Evolutionary conservation across 805 yeast species (phyloP), one percentile per base, ranked within the genome.

Genomic region (Teunomyces gatunensis): DNA sequence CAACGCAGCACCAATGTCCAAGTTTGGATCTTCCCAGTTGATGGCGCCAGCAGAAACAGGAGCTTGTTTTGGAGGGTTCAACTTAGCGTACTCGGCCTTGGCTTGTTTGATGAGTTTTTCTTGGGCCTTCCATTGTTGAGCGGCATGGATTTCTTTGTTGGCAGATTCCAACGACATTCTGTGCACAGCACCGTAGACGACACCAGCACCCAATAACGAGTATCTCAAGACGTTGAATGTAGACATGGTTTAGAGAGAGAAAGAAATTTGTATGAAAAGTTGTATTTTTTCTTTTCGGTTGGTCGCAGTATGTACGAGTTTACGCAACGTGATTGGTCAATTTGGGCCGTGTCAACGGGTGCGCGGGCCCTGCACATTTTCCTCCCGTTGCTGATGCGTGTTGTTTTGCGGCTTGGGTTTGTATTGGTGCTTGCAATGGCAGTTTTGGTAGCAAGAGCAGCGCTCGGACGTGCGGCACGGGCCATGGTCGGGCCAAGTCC

Each of bases 181-280:
- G 78, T 89, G 96, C 68, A 79, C 79, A 55, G 89, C 87, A 59
- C 99, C 99, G 73, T 88, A 89, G 52, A 81, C 78, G 49, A 91
- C 75, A 69, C 99, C 99, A 58, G 89, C 81, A 46, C 87, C 92
- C 57, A 92, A 80, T 47, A 95, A 85, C 57, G 96, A 77, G 84
- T 94, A 92, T 84, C 98, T 89, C 65, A 91, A 81, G 64, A 91
- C 90, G 86, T 87, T 73, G 60, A 73, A 68, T 40, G 61, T 55
- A 45, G 74, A 68, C 73, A 69, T 69, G 40, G 39, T 48, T 5
- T 21, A 12, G 4, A 15, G 17, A 18, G 29, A 42, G 36, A 25
- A 34, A 23, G 17, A 25, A 17, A 6, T n/a, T n/a, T n/a, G n/a
- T n/a, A 15, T 4, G 28, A 20, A 4, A 15, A 20, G 17, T 15